These are phyloP conservation scores for Acanthamoeba castellanii DNA, from an alignment of 208 protist species.

Conservation along the genomic window DNA sequence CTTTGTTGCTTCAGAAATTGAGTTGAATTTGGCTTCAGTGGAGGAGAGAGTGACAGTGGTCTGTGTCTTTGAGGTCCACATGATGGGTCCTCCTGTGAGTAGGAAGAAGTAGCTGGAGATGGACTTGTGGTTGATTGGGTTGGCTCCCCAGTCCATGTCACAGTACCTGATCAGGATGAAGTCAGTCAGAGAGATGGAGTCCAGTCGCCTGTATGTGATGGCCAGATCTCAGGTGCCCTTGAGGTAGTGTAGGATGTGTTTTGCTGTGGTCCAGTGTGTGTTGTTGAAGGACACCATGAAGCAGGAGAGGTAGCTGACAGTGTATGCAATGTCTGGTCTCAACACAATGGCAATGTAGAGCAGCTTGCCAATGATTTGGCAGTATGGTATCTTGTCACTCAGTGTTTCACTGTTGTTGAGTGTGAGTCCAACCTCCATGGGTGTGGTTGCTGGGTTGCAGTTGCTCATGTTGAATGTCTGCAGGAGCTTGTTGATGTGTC, in stretches of 20 bases:
- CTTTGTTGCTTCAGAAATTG: too few relatives aligned
- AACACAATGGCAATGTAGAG: not conserved
- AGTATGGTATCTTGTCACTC: not conserved
- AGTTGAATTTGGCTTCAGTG: too few relatives aligned
- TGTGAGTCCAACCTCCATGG: not conserved
- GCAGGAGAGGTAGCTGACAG: not conserved
- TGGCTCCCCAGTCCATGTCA: too few relatives aligned
- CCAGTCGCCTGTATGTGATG: too few relatives aligned
- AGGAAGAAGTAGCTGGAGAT: too few relatives aligned
- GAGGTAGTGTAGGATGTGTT: not conserved
- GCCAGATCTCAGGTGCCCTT: too few relatives aligned
- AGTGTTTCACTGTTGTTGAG: not conserved
- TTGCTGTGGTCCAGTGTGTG: not conserved
- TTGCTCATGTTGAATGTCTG: not conserved
- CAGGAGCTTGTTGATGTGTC: not conserved
- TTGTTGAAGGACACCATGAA: not conserved
- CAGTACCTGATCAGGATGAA: too few relatives aligned
- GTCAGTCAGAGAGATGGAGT: too few relatives aligned
- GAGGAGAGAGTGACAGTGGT: too few relatives aligned
- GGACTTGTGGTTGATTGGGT: too few relatives aligned
- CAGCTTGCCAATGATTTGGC: not conserved
- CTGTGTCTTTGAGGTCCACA: too few relatives aligned
- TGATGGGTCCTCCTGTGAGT: too few relatives aligned
- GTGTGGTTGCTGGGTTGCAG: not conserved
- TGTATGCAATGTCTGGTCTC: not conserved